Base-by-base conservation (phyloP, 2,329 filamentous ascomycete species). In the Lasiodiplodia sp. region DNA sequence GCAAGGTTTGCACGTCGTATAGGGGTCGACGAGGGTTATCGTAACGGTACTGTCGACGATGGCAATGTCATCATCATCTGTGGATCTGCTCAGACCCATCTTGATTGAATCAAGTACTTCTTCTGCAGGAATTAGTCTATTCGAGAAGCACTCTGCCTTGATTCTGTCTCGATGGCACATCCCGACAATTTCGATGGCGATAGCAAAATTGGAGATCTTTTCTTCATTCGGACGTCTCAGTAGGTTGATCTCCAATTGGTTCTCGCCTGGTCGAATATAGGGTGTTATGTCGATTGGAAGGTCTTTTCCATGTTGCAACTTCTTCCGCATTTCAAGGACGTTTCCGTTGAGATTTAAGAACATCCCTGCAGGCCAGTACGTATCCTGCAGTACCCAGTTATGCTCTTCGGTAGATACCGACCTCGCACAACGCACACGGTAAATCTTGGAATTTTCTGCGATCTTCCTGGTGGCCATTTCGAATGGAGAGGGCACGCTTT, bases 281-380 rank as follows among this genome's bases (percentile, higher is more conserved):
- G 77, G 70, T 2, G 93, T 94, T 28, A 97, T 81, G 72, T 97
- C 93, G 6, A 92, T 82, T 0, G 94, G 90, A 10, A 93, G 78
- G 73, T 96, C 92, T 72, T 90, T 92, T 12, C 89, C 90, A 74
- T 94, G 87, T 70, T 96, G 90, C 0, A 87, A 78, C 73, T 92
- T 93, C 34, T 91, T 87, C 51, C 91, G 87, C 18, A 93, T 77
- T 12, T 88, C 82, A 1, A 86, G 74, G 21, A 71, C 57, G 0
- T 79, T 75, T 0, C 78, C 82, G 72, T 97, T 97, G 70, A 96
- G 78, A 18, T 86, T 83, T 70, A 95, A 84, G 70, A 90, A 92
- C 0, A 93, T 86, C 44, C 86, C 82, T 0, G 93, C 73, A 3
- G 79, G 92, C 94, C 93, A 97, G 25, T 78, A 75, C 6, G 87